Evolutionary conservation across 2,329 filamentous ascomycete genomes (phyloP).

Genomic region (Cladorrhinum sp.): DNA sequence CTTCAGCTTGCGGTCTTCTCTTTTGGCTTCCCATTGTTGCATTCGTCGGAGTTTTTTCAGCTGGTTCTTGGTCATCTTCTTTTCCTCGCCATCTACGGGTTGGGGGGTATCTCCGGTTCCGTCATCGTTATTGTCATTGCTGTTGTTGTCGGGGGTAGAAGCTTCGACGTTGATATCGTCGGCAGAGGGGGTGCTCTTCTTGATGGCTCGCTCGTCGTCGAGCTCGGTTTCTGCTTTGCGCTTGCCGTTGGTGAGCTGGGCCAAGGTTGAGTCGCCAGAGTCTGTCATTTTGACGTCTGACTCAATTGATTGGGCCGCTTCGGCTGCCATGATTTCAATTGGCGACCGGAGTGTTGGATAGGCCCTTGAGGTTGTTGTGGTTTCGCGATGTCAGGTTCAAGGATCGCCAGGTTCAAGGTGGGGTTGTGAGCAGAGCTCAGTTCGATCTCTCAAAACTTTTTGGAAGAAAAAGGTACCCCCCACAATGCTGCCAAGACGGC

Average conservation of each 20-base stretch:
- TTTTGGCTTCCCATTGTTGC: constrained; percentile 72
- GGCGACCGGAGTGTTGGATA: not conserved
- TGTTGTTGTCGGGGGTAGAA: not conserved
- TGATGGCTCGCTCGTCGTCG: constrained; percentile 15
- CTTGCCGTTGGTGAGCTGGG: constrained; percentile 21
- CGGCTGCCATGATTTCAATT: constrained; percentile 5
- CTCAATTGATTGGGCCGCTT: not conserved
- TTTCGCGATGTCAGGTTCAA: not conserved
- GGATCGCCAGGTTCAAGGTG: not conserved
- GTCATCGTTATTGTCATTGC: not conserved
- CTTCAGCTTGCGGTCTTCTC: constrained; percentile 53
- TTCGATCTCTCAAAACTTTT: constrained; percentile 1
- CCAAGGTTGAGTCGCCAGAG: not conserved
- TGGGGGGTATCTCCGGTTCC: constrained; percentile 5
- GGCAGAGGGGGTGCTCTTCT: constrained; percentile 15
- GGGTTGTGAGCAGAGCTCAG: not conserved
- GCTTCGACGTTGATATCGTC: constrained; percentile 10
- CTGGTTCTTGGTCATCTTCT: constrained; percentile 74
- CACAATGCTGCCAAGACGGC: constrained; percentile 1
- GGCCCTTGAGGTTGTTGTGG: not conserved
- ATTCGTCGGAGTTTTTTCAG: constrained; percentile 73
- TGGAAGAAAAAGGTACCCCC: constrained; percentile 10
- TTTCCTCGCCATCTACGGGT: not conserved
- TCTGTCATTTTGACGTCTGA: constrained; percentile 14
- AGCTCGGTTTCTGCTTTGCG: constrained; percentile 27